A percentile compares a stretch with the other conserved stretches of the same genome.
phyloP scores from a whole-genome alignment of 768 basidiomycete genomes.

The Pulveroboletus sp. region DNA sequence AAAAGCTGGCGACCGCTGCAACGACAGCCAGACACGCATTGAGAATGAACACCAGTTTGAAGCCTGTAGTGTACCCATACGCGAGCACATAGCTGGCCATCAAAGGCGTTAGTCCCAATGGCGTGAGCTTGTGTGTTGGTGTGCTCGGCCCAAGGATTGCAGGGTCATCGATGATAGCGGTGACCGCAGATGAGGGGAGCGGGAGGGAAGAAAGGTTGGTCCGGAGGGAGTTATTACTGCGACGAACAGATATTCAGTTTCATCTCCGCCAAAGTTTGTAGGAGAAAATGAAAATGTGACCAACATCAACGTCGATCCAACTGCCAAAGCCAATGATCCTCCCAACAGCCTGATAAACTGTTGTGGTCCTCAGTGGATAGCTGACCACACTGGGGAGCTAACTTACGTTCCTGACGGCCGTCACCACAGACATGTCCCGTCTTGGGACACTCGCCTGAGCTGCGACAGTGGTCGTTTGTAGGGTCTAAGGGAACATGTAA shows the following conservation, averaged over 20 bases:
- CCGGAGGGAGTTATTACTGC: slow-evolving; percentile 46
- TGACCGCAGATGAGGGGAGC: slow-evolving; percentile 36
- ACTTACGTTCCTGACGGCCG: slow-evolving; percentile 57
- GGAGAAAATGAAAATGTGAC: slow-evolving; percentile 7
- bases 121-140: slow-evolving; percentile 29
- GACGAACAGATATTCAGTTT: background rate
- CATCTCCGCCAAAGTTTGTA: background rate
- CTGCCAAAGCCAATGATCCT: slow-evolving; percentile 61
- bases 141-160: slow-evolving; percentile 29
- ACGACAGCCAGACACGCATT: slow-evolving; percentile 51
- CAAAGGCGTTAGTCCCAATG: slow-evolving; percentile 34
- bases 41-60: slow-evolving; percentile 55
- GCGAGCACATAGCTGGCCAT: slow-evolving; percentile 41
- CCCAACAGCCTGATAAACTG: slow-evolving; percentile 68
- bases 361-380: background rate
- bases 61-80: slow-evolving; percentile 52
- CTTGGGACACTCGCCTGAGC: slow-evolving; percentile 69
- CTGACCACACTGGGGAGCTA: background rate
- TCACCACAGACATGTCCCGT: slow-evolving; percentile 74
- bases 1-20: slow-evolving; percentile 49
- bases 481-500: slow-evolving; percentile 34
- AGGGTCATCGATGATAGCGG: slow-evolving; percentile 47
- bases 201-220: slow-evolving; percentile 35
- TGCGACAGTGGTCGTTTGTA: slow-evolving; percentile 64
- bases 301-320: slow-evolving; percentile 56